Evolutionary conservation across 805 yeast genomes (phyloP).

Genomic region (Sporopachydermia lactativora): DNA sequence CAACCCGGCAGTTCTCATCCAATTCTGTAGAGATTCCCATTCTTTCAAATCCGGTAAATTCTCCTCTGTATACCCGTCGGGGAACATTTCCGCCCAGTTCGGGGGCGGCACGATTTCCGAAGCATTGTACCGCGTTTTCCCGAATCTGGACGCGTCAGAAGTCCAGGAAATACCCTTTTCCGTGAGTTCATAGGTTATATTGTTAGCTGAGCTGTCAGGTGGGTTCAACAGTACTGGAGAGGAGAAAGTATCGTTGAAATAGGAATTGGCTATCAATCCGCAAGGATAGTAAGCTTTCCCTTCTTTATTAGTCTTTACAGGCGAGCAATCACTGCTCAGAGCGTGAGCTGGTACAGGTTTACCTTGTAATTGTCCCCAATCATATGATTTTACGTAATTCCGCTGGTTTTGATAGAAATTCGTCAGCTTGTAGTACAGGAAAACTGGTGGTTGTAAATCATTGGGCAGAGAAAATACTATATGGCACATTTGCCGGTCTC

Average conservation of each 20-base stretch:
- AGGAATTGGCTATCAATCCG: conserved; percentile 69
- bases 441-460: conserved; percentile 45
- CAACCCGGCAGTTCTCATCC: conserved; percentile 79
- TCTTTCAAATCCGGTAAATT: conserved; percentile 55
- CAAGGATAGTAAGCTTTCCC: conserved; percentile 44
- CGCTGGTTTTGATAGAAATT: conserved; percentile 74
- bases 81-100: conserved; percentile 58
- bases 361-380: conserved; percentile 55
- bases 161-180: conserved; percentile 58
- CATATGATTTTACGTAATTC: conserved; percentile 60
- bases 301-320: neutral
- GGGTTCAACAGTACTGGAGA: conserved; percentile 29
- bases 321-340: conserved; percentile 21
- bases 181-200: conserved; percentile 29
- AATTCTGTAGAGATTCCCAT: conserved; percentile 65
- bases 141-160: conserved; percentile 47
- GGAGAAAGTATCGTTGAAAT: conserved; percentile 64
- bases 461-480: conserved; percentile 47
- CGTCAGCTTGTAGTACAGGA: conserved; percentile 55
- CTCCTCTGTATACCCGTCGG: conserved; percentile 57
- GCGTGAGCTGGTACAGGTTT: conserved; percentile 35
- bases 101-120: conserved; percentile 70
- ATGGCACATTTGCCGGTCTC: conserved; percentile 24
- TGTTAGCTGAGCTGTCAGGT: conserved; percentile 19
- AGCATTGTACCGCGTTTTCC: conserved; percentile 46